Percentiles rank a stretch among this genome's conserved stretches.
Conservation (phyloP, 768 basidiomycete species). For the Phallus indusiatus region DNA sequence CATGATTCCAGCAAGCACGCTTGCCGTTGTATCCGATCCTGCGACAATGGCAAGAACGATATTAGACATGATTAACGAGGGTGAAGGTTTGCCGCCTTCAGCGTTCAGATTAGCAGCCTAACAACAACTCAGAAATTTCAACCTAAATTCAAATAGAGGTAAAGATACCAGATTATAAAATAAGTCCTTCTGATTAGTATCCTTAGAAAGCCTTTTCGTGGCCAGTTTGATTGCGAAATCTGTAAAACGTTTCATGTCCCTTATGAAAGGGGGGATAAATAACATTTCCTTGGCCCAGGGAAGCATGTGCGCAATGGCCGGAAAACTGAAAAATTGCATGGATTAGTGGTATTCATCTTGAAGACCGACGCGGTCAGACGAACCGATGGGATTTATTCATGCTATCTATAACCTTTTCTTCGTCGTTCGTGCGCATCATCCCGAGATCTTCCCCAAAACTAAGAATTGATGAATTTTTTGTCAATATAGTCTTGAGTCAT, state of each 20-base stretch:
- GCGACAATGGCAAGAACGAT: constrained; percentile 18
- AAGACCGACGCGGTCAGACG: constrained; percentile 1
- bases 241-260: constrained; percentile 20
- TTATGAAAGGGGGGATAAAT: constrained; percentile 25
- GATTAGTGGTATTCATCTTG: constrained; percentile 27
- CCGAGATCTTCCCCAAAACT: constrained; percentile 32
- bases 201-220: background rate
- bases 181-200: constrained; percentile 14
- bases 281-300: constrained; percentile 38
- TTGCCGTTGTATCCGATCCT: constrained; percentile 24
- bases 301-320: constrained; percentile 9
- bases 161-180: constrained; percentile 35
- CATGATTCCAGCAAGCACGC: constrained; percentile 15
- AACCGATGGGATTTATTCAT: constrained; percentile 25
- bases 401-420: constrained; percentile 32
- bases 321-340: constrained; percentile 32
- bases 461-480: too few species aligned
- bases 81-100: constrained; percentile 30
- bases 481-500: background rate
- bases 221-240: constrained; percentile 20
- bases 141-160: background rate
- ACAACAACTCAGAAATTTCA: constrained; percentile 9
- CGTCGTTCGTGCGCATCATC: constrained; percentile 30
- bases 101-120: constrained; percentile 15
- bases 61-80: constrained; percentile 26